phyloP scores from a whole-genome alignment of 495 filamentous ascomycete genomes.

The Tirmania nivea region DNA sequence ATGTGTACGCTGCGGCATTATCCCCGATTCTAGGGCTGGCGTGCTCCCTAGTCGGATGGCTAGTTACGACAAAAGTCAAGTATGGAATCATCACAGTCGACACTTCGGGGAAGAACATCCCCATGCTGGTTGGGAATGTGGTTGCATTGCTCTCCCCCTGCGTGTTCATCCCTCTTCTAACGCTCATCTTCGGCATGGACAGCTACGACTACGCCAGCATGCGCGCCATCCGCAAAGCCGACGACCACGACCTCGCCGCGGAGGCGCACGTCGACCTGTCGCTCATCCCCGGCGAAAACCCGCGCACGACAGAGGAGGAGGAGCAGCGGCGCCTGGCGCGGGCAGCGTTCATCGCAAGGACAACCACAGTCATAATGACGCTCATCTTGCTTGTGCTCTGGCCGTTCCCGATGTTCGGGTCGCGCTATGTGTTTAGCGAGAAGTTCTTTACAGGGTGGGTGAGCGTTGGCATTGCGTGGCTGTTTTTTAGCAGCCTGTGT shows the following conservation, averaged over 20 bases:
- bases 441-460: constrained; percentile 89
- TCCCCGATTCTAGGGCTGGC: constrained; percentile 58
- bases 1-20: constrained; percentile 52
- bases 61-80: constrained; percentile 66
- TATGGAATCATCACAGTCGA: constrained; percentile 50
- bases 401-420: constrained; percentile 89
- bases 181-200: constrained; percentile 47
- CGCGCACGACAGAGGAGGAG: constrained; percentile 26
- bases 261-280: constrained; percentile 53
- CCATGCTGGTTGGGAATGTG: constrained; percentile 63
- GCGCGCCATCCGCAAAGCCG: constrained; percentile 60
- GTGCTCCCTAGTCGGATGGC: constrained; percentile 65
- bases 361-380: constrained; percentile 53
- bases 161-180: constrained; percentile 60
- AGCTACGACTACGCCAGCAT: constrained; percentile 84
- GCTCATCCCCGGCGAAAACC: constrained; percentile 33
- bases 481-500: constrained; percentile 48
- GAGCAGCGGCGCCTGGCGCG: constrained; percentile 48
- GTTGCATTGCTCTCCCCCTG: constrained; percentile 61
- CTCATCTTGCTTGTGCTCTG: constrained; percentile 62
- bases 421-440: constrained; percentile 70
- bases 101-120: constrained; percentile 60
- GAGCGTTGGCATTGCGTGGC: constrained; percentile 64
- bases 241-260: constrained; percentile 55
- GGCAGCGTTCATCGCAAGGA: constrained; percentile 59